Evolutionary conservation across 1,139 yeast species (phyloP).

Genomic region (Geotrichum europaeum): DNA sequence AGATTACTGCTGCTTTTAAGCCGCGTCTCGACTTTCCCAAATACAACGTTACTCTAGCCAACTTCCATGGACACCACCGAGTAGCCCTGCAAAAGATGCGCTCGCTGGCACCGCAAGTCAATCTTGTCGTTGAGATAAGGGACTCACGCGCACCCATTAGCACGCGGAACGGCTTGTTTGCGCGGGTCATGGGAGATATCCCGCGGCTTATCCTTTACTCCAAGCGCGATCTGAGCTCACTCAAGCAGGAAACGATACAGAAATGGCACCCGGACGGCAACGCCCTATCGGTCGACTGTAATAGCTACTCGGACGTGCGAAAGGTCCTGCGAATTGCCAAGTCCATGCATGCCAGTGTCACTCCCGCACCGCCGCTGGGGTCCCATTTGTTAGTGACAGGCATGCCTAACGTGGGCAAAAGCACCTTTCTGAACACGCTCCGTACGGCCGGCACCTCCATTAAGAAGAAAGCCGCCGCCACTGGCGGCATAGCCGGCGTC

Average conservation of each 20-base stretch:
- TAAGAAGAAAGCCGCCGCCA: conserved; percentile 63
- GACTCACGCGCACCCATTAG: conserved; percentile 87
- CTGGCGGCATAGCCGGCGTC: conserved; percentile 90
- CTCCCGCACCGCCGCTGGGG: conserved; percentile 76
- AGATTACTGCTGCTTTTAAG: conserved; percentile 23
- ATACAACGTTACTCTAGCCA: conserved; percentile 63
- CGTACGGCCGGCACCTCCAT: conserved; percentile 49
- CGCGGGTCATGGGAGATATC: conserved; percentile 54
- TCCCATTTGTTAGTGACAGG: conserved; percentile 73
- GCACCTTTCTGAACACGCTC: conserved; percentile 75
- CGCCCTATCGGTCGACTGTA: conserved; percentile 57
- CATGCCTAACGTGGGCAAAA: conserved; percentile 97
- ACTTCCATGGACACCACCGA: conserved; percentile 88
- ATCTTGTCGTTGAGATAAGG: conserved; percentile 73
- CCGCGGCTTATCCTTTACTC: conserved; percentile 61
- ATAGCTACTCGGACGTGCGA: conserved; percentile 47
- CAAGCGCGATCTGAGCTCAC: conserved; percentile 47
- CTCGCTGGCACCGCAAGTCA: conserved; percentile 71
- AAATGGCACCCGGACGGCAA: conserved; percentile 54
- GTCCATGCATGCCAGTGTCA: conserved; percentile 22
- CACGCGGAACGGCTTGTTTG: conserved; percentile 76
- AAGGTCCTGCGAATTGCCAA: conserved; percentile 47
- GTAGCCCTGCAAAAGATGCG: conserved; percentile 69
- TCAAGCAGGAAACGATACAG: conserved; percentile 34
- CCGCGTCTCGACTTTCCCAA: conserved; percentile 46